phyloP scores from a whole-genome alignment of 2,329 filamentous ascomycete species.

The Fusarium sp. region DNA sequence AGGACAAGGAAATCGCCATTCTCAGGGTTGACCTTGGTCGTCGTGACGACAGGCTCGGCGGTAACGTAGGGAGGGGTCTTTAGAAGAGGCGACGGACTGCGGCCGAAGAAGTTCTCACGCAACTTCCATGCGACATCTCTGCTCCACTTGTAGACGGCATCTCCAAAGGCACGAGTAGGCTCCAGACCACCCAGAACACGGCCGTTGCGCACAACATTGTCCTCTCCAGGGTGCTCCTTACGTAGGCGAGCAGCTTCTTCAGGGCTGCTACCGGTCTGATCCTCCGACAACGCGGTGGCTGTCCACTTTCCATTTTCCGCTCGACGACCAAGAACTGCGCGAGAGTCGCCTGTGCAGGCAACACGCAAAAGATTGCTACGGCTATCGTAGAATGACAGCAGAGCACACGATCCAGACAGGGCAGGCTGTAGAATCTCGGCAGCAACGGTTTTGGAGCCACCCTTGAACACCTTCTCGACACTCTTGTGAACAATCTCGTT shows the following conservation, averaged over 20 bases:
- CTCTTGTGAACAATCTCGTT: constrained; percentile 95
- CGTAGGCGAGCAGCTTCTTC: constrained; percentile 85
- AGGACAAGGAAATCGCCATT: constrained; percentile 96
- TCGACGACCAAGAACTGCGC: constrained; percentile 87
- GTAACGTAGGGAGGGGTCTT: constrained; percentile 97
- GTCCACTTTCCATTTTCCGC: constrained; percentile 87
- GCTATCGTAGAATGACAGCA: constrained; percentile 96
- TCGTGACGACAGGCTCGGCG: constrained; percentile 93
- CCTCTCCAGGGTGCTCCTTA: constrained; percentile 87
- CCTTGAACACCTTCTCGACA: constrained; percentile 88
- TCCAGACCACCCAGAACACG: constrained; percentile 92
- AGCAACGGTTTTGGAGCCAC: constrained; percentile 87
- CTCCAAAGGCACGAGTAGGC: constrained; percentile 92
- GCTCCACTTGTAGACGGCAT: constrained; percentile 97
- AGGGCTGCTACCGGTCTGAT: constrained; percentile 91
- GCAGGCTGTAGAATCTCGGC: constrained; percentile 93
- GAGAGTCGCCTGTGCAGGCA: constrained; percentile 95
- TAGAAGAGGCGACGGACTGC: constrained; percentile 77
- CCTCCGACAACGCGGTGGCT: constrained; percentile 86
- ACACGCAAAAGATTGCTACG: constrained; percentile 87
- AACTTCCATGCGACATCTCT: constrained; percentile 84
- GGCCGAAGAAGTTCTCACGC: constrained; percentile 86
- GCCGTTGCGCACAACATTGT: constrained; percentile 85
- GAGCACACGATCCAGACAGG: constrained; percentile 94
- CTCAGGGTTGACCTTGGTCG: constrained; percentile 87